Base-by-base conservation (phyloP, 2,329 filamentous ascomycete species). In the Paecilomyces sp. region DNA sequence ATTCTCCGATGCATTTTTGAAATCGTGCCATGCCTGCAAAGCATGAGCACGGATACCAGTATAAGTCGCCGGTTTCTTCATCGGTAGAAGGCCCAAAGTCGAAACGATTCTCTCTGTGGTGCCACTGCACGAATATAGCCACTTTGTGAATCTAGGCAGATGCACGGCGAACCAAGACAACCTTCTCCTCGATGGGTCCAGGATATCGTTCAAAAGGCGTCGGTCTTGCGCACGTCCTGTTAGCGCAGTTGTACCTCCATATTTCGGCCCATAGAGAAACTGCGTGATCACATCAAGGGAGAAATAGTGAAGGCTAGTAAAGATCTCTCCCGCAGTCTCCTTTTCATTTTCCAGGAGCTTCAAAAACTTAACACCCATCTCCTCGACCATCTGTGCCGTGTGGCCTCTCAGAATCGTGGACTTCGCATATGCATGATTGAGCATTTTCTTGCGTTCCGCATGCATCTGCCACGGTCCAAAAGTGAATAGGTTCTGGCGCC, bases 351-450 rank as follows among this genome's bases (percentile, higher is more conserved):
- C 71, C 18, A 83, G 57, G 9, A 82, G 65, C 0, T 72, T 52
- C 58, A 83, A 58, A 59, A 74, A 83, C 9, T 73, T 64, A 15
- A 65, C 66, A 0, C 74, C 74, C 57, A 80, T 80, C 0, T 67
- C 67, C 59, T 77, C 71, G 1, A 82, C 70, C 56, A 77, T 67
- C 3, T 61, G 62, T 1, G 69, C 68, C 1, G 70, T 69, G 1
- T 68, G 60, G 1, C 66, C 63, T 24, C 70, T 70, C 5, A 81
- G 63, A 3, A 84, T 74, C 3, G 67, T 68, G 0, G 75, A 77
- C 59, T 85, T 85, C 0, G 82, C 79, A 59, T 85, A 85, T 0
- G 79, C 77, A 60, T 83, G 79, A 3, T 78, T 76, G 9, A 84
- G 59, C 0, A 83, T 60, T 63, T 83, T 84, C 71, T 85, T 85